These are phyloP conservation scores for Neurospora sp. DNA, from an alignment of 495 filamentous ascomycete species.

Conservation along the genomic window DNA sequence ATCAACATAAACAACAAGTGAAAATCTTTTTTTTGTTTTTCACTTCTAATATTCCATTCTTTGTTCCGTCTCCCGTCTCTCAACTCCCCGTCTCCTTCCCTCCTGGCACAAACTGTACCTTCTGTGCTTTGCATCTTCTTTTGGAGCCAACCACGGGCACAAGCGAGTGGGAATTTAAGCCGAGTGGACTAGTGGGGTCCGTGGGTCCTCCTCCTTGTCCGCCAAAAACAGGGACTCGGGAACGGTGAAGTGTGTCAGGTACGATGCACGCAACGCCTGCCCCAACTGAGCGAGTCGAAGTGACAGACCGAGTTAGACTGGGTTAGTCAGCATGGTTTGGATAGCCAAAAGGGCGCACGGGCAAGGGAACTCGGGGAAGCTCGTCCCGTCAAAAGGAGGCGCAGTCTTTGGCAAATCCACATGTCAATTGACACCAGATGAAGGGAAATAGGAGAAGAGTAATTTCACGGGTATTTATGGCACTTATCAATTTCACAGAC, in stretches of 20 bases:
- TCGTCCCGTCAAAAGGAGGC: neutral
- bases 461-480: neutral
- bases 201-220: neutral
- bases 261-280: neutral
- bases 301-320: neutral
- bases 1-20: neutral
- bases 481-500: neutral
- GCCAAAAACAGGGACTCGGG: neutral
- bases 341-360: neutral
- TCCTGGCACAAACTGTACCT: neutral
- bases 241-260: neutral
- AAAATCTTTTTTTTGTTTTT: neutral
- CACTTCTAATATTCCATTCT: neutral
- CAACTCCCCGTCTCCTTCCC: neutral
- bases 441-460: neutral
- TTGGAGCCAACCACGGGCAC: constrained; percentile 20
- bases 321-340: neutral
- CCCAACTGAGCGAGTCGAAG: neutral
- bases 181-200: constrained; percentile 7
- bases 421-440: neutral
- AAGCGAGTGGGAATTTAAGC: constrained; percentile 19
- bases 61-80: neutral
- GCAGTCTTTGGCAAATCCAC: neutral
- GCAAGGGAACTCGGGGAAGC: neutral
- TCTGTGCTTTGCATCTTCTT: neutral